Evolutionary conservation across 441 rosid genomes (phyloP), one percentile per base, ranked within the genome.

Genomic region (Aquilaria agallochum): DNA sequence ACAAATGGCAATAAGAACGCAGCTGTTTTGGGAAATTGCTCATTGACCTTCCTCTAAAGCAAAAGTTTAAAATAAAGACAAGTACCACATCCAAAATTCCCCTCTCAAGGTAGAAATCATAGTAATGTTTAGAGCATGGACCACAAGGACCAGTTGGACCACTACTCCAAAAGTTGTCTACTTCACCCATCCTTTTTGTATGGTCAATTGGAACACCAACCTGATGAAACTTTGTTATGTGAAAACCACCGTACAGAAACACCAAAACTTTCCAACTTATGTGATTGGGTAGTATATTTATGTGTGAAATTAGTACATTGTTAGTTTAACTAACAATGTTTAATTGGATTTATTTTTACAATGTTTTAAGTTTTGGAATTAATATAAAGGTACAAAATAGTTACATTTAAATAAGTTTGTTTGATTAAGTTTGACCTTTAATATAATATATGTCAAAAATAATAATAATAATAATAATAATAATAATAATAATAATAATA

Each of bases 121-220:
- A 93, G 62, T 93, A 93, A 53, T 90, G 79, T 77, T 93, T 97
- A 7, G 98, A 90, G 83, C 97, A 90, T 34, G 97, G 98, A 57
- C 96, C 98, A 74, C 98, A 93, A 56, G 98, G 98, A 56, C 98
- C 96, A 52, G 98, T 88, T 33, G 76, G 70, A 57, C 97, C 98
- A 72, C 98, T 88, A 40, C 76, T 87, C 98, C 98, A 93, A 75
- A 93, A 93, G 82, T 90, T 93, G 72, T 88, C 96, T 13, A 83
- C 98, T 75, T 76, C 85, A 40, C 96, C 97, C 98, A 90, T 84
- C 73, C 91, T 87, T 83, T 85, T 85, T 59, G 90, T 87, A 56
- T 72, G 81, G 47, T 85, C 93, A 68, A 65, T 77, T 51, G 97
- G 95, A 74, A 90, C 88, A 65, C 88, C 89, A 55, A 88, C 77